phyloP scores from a whole-genome alignment of 202 grass and related monocot genomes.

The Schoenoplectus tabernaemontani region DNA sequence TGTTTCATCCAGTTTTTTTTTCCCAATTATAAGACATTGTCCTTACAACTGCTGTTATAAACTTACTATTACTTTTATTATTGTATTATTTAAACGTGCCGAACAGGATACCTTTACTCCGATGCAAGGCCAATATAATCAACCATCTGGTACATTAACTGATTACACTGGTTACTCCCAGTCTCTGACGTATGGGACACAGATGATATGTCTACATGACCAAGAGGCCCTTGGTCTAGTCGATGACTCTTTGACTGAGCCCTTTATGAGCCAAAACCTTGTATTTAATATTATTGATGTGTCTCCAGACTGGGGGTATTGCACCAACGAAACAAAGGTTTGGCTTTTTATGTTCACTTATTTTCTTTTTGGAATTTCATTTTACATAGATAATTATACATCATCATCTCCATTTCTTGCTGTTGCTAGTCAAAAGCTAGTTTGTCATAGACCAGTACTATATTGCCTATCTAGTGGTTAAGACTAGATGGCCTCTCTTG shows the following conservation, averaged over 20 bases:
- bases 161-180: background rate
- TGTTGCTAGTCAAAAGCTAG: background rate
- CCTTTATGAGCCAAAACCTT: background rate
- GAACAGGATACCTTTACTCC: conserved; percentile 5
- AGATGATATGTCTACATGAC: background rate
- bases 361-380: background rate
- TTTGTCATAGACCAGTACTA: background rate
- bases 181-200: background rate
- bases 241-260: background rate
- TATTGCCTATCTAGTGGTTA: background rate
- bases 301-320: conserved; percentile 82
- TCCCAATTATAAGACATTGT: background rate
- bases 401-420: background rate
- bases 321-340: conserved; percentile 66
- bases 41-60: background rate
- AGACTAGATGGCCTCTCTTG: background rate
- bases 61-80: background rate
- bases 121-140: background rate
- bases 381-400: conserved; percentile 18
- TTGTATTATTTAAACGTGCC: too few relatives aligned
- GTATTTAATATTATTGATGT: conserved; percentile 68
- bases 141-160: background rate
- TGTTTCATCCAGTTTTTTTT: background rate
- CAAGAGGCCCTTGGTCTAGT: background rate
- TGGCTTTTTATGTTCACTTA: conserved; percentile 14